A percentile compares a stretch with the other conserved stretches of the same genome.
These are phyloP conservation scores for Sugiyamaella paludigena DNA, from an alignment of 1,139 yeast species.

Conservation along the genomic window DNA sequence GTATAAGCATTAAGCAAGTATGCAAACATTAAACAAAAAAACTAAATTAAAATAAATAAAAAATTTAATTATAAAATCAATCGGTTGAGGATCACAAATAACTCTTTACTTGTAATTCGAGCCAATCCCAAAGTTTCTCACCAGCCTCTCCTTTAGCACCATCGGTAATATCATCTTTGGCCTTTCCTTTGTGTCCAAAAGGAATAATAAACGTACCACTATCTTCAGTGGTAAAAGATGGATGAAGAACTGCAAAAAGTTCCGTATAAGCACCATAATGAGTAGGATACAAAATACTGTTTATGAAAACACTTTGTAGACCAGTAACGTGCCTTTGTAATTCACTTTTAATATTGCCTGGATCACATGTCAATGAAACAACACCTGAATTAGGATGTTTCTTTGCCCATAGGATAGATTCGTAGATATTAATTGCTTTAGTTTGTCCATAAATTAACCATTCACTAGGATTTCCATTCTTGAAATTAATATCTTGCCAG, in stretches of 20 bases:
- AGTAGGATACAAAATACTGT: conserved; percentile 30
- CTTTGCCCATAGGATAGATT: conserved; percentile 43
- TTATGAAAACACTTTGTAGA: conserved; percentile 14
- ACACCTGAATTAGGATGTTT: conserved; percentile 30
- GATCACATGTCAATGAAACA: conserved; percentile 41
- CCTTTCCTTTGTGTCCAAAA: conserved; percentile 36
- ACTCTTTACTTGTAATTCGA: conserved; percentile 28
- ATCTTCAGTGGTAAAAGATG: conserved; percentile 34
- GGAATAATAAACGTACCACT: conserved; percentile 38
- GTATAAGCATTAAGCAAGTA: too few relatives aligned
- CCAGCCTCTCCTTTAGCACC: conserved; percentile 35
- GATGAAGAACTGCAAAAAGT: conserved; percentile 46
- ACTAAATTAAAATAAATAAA: too few relatives aligned
- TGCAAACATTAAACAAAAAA: too few relatives aligned
- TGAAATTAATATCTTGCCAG: conserved; percentile 41
- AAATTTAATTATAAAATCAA: too few relatives aligned
- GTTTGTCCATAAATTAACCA: conserved; percentile 44
- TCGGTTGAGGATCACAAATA: background rate
- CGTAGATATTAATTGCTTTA: conserved; percentile 46
- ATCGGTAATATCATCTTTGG: conserved; percentile 35
- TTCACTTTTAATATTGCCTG: conserved; percentile 47
- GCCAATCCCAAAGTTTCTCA: conserved; percentile 33
- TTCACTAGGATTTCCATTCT: conserved; percentile 1
- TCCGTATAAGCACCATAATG: conserved; percentile 46
- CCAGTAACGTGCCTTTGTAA: conserved; percentile 36